A percentile compares a stretch with the other conserved stretches of the same genome.
These are phyloP conservation scores for Margaritispora aquatica DNA, from an alignment of 495 filamentous ascomycete species.

Conservation along the genomic window DNA sequence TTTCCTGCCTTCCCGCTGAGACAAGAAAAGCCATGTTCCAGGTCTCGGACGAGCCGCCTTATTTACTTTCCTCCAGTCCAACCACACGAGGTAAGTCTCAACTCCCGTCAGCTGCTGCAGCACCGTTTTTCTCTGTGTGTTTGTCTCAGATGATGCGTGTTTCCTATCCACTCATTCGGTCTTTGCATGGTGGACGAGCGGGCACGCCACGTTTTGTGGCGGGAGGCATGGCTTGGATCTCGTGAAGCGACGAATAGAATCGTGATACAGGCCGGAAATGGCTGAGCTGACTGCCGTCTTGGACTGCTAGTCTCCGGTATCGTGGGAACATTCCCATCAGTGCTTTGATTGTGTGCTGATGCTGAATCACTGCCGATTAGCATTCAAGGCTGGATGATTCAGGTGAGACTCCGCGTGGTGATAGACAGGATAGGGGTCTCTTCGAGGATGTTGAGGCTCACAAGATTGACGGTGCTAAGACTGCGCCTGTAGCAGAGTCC, in stretches of 20 bases:
- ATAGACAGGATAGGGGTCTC: not conserved
- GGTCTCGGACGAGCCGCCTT: not conserved
- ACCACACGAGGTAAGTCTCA: not conserved
- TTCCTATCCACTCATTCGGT: not conserved
- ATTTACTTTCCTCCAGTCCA: not conserved
- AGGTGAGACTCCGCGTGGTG: too few relatives aligned
- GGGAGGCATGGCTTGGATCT: not conserved
- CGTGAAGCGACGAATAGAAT: not conserved
- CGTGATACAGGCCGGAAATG: not conserved
- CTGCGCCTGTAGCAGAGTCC: not conserved
- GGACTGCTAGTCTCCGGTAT: too few relatives aligned
- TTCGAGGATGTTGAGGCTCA: not conserved
- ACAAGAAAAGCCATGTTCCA: not conserved
- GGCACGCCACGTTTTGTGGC: not conserved
- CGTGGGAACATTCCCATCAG: too few relatives aligned
- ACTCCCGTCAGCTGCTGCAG: not conserved
- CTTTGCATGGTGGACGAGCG: not conserved
- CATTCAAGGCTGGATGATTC: too few relatives aligned
- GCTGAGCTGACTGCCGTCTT: too few relatives aligned
- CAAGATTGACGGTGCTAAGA: too few relatives aligned
- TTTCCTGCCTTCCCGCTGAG: not conserved
- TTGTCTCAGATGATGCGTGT: not conserved
- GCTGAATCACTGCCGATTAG: too few relatives aligned
- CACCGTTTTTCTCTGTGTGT: too few relatives aligned
- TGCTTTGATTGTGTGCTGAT: too few relatives aligned